Base-by-base conservation (phyloP, 1,139 yeast genomes). In the Blastobotrys apis region DNA sequence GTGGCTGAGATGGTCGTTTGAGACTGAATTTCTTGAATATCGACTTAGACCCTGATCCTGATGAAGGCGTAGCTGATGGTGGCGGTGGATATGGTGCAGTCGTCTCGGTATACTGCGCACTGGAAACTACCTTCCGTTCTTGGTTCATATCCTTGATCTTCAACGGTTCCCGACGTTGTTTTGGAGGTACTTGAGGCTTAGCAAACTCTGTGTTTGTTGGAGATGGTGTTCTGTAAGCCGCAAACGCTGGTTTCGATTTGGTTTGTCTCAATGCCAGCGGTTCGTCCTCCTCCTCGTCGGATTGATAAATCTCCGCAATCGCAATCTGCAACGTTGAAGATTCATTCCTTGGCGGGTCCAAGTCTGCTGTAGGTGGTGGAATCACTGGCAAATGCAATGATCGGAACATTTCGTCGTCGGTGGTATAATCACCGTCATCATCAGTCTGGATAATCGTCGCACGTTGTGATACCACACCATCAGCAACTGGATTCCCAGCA, bases 301-400 rank as follows among this genome's bases (percentile, higher is more conserved):
- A 55, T 43, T 60, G 64, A 13, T 58, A 57, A 35, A 56, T 52
- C 25, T 56, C 56, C 33, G 57, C 47, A 17, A 56, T 58, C 13
- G 60, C 43, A 33, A 59, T 57, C 43, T 53, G 60, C 41, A 60
- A 51, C 41, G 59, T 52, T 20, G 35, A 38, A 13, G 19, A 38
- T 37, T 37, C 41, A 37, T 27, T n/a, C n/a, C n/a, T n/a, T n/a
- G n/a, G n/a, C n/a, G n/a, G n/a, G n/a, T n/a, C n/a, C n/a, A n/a
- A n/a, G n/a, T n/a, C n/a, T n/a, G n/a, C n/a, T n/a, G n/a, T n/a
- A n/a, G n/a, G n/a, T n/a, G n/a, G n/a, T n/a, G n/a, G n/a, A n/a
- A n/a, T n/a, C n/a, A n/a, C n/a, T n/a, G n/a, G n/a, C n/a, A n/a
- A n/a, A n/a, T n/a, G n/a, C n/a, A n/a, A n/a, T n/a, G n/a, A n/a